Conservation (phyloP, 306 rosid genomes). For the Citrullus amarus region DNA sequence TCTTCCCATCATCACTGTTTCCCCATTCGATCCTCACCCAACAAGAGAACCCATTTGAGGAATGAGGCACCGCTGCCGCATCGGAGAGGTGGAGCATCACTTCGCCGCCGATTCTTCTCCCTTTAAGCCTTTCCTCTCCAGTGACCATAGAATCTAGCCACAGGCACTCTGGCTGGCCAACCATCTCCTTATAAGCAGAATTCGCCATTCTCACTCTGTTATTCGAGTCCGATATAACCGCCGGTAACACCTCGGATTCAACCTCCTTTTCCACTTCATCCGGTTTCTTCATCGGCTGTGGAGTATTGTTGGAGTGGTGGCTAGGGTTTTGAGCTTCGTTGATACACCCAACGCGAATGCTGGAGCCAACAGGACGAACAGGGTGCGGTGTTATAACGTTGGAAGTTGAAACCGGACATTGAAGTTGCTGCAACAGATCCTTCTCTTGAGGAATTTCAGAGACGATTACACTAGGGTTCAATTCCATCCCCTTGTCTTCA, state of each 20-base stretch:
- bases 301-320: background rate
- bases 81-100: conserved; percentile 42
- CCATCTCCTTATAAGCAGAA: conserved; percentile 78
- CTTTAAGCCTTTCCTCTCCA: conserved; percentile 19
- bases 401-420: conserved; percentile 11
- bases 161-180: conserved; percentile 77
- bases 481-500: conserved; percentile 24
- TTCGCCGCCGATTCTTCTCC: conserved; percentile 70
- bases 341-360: conserved; percentile 54
- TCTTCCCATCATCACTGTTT: conserved; percentile 18
- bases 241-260: conserved; percentile 60
- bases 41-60: conserved; percentile 69
- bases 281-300: conserved; percentile 18
- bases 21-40: conserved; percentile 94
- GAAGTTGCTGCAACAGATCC: conserved; percentile 53
- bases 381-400: conserved; percentile 64
- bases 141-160: conserved; percentile 65
- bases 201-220: conserved; percentile 68
- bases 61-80: conserved; percentile 24
- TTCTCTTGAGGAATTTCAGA: conserved; percentile 54
- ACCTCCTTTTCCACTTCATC: conserved; percentile 55
- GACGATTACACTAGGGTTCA: conserved; percentile 14
- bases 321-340: conserved; percentile 17
- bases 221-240: conserved; percentile 65
- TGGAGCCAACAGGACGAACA: conserved; percentile 66